Base-by-base conservation (phyloP, 768 basidiomycete species). In the Asterophora lycoperdoides region DNA sequence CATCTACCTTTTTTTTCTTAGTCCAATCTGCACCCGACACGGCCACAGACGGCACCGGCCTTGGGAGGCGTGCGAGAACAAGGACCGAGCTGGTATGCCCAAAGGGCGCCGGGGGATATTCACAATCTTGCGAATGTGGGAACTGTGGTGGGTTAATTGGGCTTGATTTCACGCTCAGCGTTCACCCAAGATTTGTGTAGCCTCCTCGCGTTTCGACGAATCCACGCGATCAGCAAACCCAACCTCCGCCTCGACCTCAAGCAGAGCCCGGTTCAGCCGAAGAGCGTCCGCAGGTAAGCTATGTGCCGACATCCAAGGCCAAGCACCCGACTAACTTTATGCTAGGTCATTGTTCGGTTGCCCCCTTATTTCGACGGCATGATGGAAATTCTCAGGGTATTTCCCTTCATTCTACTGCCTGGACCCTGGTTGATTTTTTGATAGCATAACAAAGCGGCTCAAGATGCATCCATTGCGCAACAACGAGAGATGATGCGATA, bases 401-500 rank as follows among this genome's bases (percentile, higher is more conserved):
- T 49, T 46, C 41, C 30, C 10, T n/a, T 36, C 30, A 8, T 29
- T 11, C 53, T 15, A 33, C 10, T 35, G 11, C 19, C 19, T 9
- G 35, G 32, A 42, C n/a, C 35, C 32, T 41, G 44, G 45, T 14
- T 55, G 42, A 51, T 56, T 44, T 42, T 8, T 37, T 39, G 39
- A 3, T 54, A 91, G 89, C 85, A 89, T 69, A 89, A 86, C 63
- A 84, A 84, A 3, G 64, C 79, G 5, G 85, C 85, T 1, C 85
- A 88, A 62, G 64, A 80, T 15, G 87, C 86, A 0, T 84, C 85
- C 20, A 77, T 89, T 11, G 83, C 86, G 40, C 87, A 91, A 58
- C 87, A 88, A 55, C 76, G 86, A 33, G 86, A 87, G 60, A 68
- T 89, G 43, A 88, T 88, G 79, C 71, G 84, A 44, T 91, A 93